Evolutionary conservation across 2,329 filamentous ascomycete species (phyloP).

Genomic region (Fusarium subtropicale): DNA sequence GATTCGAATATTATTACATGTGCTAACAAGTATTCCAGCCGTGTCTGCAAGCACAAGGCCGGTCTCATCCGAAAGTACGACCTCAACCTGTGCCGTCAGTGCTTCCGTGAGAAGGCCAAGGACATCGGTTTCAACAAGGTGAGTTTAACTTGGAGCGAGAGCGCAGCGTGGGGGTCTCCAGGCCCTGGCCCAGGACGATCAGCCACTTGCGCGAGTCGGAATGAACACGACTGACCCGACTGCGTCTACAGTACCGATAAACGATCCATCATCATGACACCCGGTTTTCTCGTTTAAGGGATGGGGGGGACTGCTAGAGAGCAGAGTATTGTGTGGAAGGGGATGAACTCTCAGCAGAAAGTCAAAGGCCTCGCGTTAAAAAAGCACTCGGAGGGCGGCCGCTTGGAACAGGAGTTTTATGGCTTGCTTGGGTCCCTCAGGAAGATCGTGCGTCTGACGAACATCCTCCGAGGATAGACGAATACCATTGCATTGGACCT

Average conservation of each 20-base stretch:
- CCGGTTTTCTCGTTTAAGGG: slow-evolving; percentile 45
- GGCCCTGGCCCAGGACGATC: not conserved
- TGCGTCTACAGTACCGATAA: slow-evolving; percentile 54
- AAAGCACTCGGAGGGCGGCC: slow-evolving; percentile 57
- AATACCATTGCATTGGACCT: slow-evolving; percentile 57
- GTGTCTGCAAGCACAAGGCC: slow-evolving; percentile 88
- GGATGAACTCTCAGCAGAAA: slow-evolving; percentile 45
- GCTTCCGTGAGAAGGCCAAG: slow-evolving; percentile 79
- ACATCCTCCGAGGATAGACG: slow-evolving; percentile 58
- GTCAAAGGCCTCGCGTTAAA: slow-evolving; percentile 52
- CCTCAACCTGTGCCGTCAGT: slow-evolving; percentile 86
- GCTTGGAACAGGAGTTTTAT: slow-evolving; percentile 61
- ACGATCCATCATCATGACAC: slow-evolving; percentile 41
- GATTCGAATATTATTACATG: slow-evolving; percentile 16
- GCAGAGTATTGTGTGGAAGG: slow-evolving; percentile 37
- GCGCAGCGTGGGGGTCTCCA: not conserved
- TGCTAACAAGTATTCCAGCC: slow-evolving; percentile 59
- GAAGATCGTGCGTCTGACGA: slow-evolving; percentile 58
- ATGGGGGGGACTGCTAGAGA: slow-evolving; percentile 33
- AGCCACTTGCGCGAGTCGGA: not conserved
- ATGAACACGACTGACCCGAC: slow-evolving; percentile 32
- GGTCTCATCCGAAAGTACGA: slow-evolving; percentile 99
- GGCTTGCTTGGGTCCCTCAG: slow-evolving; percentile 58
- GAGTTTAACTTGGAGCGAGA: slow-evolving; percentile 44
- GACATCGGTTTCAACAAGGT: slow-evolving; percentile 82